These are phyloP conservation scores for Mycotypha africana DNA, from an alignment of 371 early-diverging fungal species.

Conservation along the genomic window DNA sequence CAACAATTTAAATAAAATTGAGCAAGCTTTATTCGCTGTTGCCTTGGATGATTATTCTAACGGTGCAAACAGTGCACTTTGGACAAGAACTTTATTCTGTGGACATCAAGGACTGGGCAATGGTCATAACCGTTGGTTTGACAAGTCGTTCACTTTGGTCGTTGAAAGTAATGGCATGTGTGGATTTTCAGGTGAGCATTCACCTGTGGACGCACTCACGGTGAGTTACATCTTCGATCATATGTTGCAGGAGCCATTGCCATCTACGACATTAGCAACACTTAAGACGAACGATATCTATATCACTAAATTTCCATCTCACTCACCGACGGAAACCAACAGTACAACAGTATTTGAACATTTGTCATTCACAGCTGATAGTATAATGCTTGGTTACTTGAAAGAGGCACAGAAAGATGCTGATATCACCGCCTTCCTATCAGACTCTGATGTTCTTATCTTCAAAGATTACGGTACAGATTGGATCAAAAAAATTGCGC, in stretches of 20 bases:
- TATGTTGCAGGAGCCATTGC: slow-evolving; percentile 42
- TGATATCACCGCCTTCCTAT: slow-evolving; percentile 46
- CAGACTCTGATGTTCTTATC: slow-evolving; percentile 58
- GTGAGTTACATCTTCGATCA: slow-evolving; percentile 61
- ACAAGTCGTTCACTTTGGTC: slow-evolving; percentile 67
- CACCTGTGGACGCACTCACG: slow-evolving; percentile 77
- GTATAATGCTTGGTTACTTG: slow-evolving; percentile 39
- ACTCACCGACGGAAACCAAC: not conserved
- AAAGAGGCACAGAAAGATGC: slow-evolving; percentile 50
- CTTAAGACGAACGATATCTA: slow-evolving; percentile 1
- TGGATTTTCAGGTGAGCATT: slow-evolving; percentile 77
- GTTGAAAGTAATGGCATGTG: slow-evolving; percentile 68
- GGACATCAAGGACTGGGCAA: slow-evolving; percentile 30
- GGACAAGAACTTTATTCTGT: slow-evolving; percentile 26
- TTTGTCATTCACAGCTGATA: slow-evolving; percentile 50
- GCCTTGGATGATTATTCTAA: slow-evolving; percentile 66
- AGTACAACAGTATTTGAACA: slow-evolving; percentile 16
- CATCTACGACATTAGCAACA: not conserved
- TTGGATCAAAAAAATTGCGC: slow-evolving; percentile 65
- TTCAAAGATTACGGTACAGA: slow-evolving; percentile 43
- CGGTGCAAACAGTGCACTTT: slow-evolving; percentile 24
- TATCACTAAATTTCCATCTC: not conserved
- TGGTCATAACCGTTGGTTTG: slow-evolving; percentile 90
- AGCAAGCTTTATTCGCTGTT: slow-evolving; percentile 69
- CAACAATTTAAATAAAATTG: slow-evolving; percentile 45